phyloP scores from a whole-genome alignment of 2,329 filamentous ascomycete genomes.

The Aureobasidium leucospermi region DNA sequence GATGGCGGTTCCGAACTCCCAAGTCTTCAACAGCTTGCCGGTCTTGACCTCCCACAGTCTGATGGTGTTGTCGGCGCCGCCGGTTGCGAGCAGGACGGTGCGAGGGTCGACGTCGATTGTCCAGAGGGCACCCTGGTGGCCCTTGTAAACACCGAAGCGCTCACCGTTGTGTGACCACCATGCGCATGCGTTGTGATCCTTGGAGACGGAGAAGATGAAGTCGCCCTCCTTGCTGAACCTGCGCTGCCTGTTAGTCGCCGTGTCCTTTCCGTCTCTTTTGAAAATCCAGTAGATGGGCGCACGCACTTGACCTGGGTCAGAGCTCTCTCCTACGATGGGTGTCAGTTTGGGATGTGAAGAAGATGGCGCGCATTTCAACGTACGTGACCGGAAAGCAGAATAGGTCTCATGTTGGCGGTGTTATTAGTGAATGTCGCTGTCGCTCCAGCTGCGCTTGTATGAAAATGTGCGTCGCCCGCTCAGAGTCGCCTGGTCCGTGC shows the following conservation, averaged over 20 bases:
- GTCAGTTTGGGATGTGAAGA: background rate
- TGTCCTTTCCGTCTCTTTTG: background rate
- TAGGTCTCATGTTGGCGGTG: constrained; percentile 76
- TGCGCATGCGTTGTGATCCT: constrained; percentile 93
- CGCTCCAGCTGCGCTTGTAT: background rate
- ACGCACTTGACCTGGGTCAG: constrained; percentile 82
- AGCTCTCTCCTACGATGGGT: constrained; percentile 62
- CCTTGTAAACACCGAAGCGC: constrained; percentile 90
- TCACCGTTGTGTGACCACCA: constrained; percentile 99
- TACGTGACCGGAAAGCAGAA: constrained; percentile 88
- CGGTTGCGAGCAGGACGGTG: constrained; percentile 83
- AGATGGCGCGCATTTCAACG: constrained; percentile 23
- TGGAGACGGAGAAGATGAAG: constrained; percentile 88
- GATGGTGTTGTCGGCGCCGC: constrained; percentile 97
- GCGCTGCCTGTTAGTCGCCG: constrained; percentile 17
- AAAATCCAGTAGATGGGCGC: constrained; percentile 20
- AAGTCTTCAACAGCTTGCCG: constrained; percentile 88
- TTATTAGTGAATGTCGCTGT: constrained; percentile 14
- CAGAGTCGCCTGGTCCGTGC: background rate
- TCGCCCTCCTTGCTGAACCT: constrained; percentile 94
- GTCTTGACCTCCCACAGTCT: constrained; percentile 93
- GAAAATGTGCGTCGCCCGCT: constrained; percentile 12
- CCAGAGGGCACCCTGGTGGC: constrained; percentile 97
- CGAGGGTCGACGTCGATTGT: constrained; percentile 95
- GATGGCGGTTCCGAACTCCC: constrained; percentile 95